Percentiles rank a stretch among this genome's conserved stretches.
phyloP scores from a whole-genome alignment of 2,329 filamentous ascomycete species.

The Penicillium sp. region DNA sequence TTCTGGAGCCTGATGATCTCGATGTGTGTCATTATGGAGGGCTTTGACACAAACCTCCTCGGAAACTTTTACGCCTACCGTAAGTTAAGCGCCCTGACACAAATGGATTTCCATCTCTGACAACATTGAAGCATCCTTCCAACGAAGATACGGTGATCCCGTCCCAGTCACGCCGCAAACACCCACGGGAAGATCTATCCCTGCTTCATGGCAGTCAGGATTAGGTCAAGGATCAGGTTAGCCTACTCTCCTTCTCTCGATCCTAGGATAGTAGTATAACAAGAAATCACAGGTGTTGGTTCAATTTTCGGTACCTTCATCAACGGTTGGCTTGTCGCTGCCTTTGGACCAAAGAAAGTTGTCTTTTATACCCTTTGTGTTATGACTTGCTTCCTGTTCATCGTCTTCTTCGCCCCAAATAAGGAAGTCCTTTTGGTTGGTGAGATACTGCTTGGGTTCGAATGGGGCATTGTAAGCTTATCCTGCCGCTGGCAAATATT shows the following conservation, averaged over 20 bases:
- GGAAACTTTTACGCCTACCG: not conserved
- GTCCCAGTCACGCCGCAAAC: not conserved
- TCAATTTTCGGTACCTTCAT: not conserved
- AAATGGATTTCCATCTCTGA: not conserved
- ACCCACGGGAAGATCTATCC: not conserved
- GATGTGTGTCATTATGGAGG: conserved; percentile 1
- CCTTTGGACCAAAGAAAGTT: not conserved
- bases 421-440: conserved; percentile 38
- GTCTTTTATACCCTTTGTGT: not conserved
- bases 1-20: not conserved
- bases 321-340: not conserved
- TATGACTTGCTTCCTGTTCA: conserved; percentile 35
- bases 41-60: not conserved
- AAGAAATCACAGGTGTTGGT: not conserved
- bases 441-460: conserved; percentile 43
- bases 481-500: not conserved
- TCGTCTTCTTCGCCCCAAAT: conserved; percentile 45
- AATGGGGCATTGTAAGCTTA: conserved; percentile 21
- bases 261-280: not conserved
- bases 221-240: not conserved
- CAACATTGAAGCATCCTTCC: not conserved
- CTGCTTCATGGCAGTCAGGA: not conserved
- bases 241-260: not conserved
- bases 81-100: not conserved
- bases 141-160: not conserved